Conservation (phyloP, 2,329 filamentous ascomycete species). For the Fusarium stilboides region DNA sequence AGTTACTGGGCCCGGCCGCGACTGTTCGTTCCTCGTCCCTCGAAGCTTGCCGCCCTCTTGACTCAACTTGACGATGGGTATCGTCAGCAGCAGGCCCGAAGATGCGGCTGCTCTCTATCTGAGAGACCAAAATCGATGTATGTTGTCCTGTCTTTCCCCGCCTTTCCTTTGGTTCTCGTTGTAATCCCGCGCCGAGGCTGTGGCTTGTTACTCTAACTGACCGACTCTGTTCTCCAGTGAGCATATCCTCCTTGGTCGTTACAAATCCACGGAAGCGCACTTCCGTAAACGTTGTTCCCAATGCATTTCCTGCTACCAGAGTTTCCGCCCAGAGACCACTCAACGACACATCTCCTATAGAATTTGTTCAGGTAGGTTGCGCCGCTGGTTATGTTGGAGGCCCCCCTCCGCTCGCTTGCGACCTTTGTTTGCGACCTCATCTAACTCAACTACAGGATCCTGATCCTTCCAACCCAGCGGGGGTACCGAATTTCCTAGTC, state of each 20-base stretch:
- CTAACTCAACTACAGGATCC: slow-evolving; percentile 75
- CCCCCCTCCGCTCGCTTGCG: slow-evolving; percentile 29
- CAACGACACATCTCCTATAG: slow-evolving; percentile 82
- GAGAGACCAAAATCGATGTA: slow-evolving; percentile 93
- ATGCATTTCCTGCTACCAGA: slow-evolving; percentile 87
- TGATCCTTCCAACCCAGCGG: slow-evolving; percentile 67
- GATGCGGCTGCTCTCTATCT: slow-evolving; percentile 86
- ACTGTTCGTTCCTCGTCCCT: slow-evolving; percentile 41
- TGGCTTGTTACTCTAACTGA: slow-evolving; percentile 41
- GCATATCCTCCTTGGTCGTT: slow-evolving; percentile 86
- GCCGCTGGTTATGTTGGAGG: slow-evolving; percentile 22
- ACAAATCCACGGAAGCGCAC: slow-evolving; percentile 84
- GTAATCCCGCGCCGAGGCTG: slow-evolving; percentile 27
- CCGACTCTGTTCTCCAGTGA: slow-evolving; percentile 71
- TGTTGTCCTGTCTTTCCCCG: slow-evolving; percentile 56
- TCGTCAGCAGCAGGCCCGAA: slow-evolving; percentile 89
- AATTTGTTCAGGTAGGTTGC: slow-evolving; percentile 88
- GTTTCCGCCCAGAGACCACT: slow-evolving; percentile 79
- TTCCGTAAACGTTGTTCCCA: slow-evolving; percentile 84
- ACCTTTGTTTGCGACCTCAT: slow-evolving; percentile 35
- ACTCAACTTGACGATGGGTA: slow-evolving; percentile 79
- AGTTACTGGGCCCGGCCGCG: slow-evolving; percentile 34
- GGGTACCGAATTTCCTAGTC: slow-evolving; percentile 82
- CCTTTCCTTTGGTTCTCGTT: slow-evolving; percentile 24
- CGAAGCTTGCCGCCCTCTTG: slow-evolving; percentile 39